A percentile compares a stretch with the other conserved stretches of the same genome.
Evolutionary conservation across 2,329 filamentous ascomycete genomes (phyloP).

Genomic region (Aspergillus hortae): DNA sequence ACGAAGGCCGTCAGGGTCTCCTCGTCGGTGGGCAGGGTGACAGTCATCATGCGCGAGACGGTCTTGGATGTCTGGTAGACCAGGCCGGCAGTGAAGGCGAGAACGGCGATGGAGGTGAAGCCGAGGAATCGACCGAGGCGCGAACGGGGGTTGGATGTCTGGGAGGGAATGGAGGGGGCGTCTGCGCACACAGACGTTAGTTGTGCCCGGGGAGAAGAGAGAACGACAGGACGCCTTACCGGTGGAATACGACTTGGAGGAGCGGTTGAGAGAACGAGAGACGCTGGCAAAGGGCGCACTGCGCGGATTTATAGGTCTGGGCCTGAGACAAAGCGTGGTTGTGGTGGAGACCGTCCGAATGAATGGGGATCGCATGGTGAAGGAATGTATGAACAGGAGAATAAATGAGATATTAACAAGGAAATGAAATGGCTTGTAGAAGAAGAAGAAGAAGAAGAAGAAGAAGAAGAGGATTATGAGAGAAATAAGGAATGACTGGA

Average conservation of each 20-base stretch:
- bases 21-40: constrained; percentile 58
- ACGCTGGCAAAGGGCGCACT: constrained; percentile 3
- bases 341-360: constrained; percentile 16
- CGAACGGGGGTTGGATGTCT: constrained; percentile 18
- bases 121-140: constrained; percentile 33
- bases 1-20: constrained; percentile 68
- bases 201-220: not conserved
- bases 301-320: constrained; percentile 10
- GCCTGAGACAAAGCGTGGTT: constrained; percentile 11
- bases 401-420: too few relatives aligned
- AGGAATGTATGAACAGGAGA: too few relatives aligned
- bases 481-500: too few relatives aligned
- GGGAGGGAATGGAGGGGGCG: not conserved
- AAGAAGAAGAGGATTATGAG: too few relatives aligned
- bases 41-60: constrained; percentile 32
- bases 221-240: not conserved
- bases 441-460: too few relatives aligned
- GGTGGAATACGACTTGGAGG: constrained; percentile 6
- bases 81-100: constrained; percentile 32
- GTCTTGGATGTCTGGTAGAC: constrained; percentile 24
- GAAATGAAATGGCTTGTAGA: too few relatives aligned
- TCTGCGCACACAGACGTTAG: not conserved
- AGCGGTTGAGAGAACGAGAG: constrained; percentile 6
- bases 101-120: constrained; percentile 32
- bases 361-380: not conserved